Base-by-base conservation (phyloP, 2,329 filamentous ascomycete genomes). In the Ophiostoma perfectum region DNA sequence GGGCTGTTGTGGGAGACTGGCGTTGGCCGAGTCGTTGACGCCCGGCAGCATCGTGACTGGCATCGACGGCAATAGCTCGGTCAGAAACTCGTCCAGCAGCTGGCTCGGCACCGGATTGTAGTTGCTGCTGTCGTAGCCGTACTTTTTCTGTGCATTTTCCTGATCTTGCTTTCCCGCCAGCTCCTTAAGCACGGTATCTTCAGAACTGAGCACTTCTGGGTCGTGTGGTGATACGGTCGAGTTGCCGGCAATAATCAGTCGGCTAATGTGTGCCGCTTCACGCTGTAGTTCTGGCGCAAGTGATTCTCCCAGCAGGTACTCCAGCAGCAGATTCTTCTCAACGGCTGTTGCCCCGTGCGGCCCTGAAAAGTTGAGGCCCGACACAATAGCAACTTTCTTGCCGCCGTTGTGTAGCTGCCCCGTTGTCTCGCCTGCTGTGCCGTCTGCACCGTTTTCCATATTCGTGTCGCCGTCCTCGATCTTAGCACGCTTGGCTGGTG, bases 21-120 rank as follows among this genome's bases (percentile, higher is more conserved):
- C 87, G 75, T 96, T 97, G 65, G 95, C 93, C 0, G 95, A 93
- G 77, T 99, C 96, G 44, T 86, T 83, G 16, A 85, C 85, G 16
- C 95, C 95, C 0, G 96, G 92, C 71, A 99, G 85, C 18, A 99
- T 81, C 0, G 95, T 99, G 67, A 99, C 83, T 3, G 95, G 93
- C 39, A 99, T 86, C 16, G 89, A 90, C 1, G 93, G 93, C 3
- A 99, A 86, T 12, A 99, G 82, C 64, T 90, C 85, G 1, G 90
- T 82, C 45, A 99, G 85, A 77, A 97, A 95, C 5, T 86, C 83
- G 80, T 99, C 95, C 45, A 99, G 84, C 64, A 91, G 88, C 68
- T 90, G 87, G 3, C 92, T 93, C 0, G 95, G 95, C 1, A 90
- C 82, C 1, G 94, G 84, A 76, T 99, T 97, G 81, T 97, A 99